phyloP scores from a whole-genome alignment of 768 basidiomycete genomes.

The Mycena epipterygia region DNA sequence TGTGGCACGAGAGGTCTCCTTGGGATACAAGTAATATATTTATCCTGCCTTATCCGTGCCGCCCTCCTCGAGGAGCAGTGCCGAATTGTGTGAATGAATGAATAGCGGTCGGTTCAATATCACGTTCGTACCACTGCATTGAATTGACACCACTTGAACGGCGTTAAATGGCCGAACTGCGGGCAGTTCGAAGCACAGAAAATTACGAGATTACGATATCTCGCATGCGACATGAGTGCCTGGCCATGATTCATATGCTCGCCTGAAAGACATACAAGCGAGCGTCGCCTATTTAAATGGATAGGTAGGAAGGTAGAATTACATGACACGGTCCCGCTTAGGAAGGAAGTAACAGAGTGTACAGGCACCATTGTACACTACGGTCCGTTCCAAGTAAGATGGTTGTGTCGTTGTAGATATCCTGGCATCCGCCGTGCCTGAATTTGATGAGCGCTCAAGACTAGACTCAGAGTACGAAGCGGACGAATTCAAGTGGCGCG shows the following conservation, averaged over 20 bases:
- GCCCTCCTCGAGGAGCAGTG: neutral
- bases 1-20: too few species aligned
- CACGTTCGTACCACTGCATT: neutral
- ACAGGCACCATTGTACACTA: neutral
- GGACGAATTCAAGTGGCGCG: neutral
- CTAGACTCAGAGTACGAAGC: neutral
- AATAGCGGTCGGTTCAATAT: neutral
- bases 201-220: slow-evolving; percentile 6
- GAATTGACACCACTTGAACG: neutral
- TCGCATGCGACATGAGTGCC: neutral
- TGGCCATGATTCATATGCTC: neutral
- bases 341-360: neutral
- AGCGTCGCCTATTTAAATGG: neutral
- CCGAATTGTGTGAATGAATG: neutral
- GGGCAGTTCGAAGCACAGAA: neutral
- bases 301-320: too few species aligned
- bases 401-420: neutral
- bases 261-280: neutral
- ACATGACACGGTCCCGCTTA: too few species aligned
- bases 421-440: neutral
- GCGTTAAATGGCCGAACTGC: neutral
- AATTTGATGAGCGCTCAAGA: neutral
- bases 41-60: neutral
- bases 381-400: neutral
- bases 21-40: too few species aligned